Conservation (phyloP, 805 yeast genomes). For the Phaffomyces thermotolerans region DNA sequence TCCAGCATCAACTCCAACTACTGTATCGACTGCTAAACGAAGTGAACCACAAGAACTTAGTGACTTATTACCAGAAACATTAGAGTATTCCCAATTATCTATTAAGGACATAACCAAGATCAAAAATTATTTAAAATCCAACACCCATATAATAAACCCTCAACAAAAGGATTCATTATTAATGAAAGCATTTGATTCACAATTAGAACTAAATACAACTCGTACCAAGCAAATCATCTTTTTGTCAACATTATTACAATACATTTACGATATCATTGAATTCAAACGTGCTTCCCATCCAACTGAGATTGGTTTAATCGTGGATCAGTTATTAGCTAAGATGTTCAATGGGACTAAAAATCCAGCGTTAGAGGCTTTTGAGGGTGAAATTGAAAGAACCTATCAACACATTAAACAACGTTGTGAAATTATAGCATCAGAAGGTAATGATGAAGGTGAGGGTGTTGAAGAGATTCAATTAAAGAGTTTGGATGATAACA, state of each 20-base stretch:
- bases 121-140: slow-evolving; percentile 41
- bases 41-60: slow-evolving; percentile 14
- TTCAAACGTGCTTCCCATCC: slow-evolving; percentile 29
- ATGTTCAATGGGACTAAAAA: slow-evolving; percentile 35
- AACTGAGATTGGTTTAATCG: slow-evolving; percentile 33
- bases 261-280: slow-evolving; percentile 39
- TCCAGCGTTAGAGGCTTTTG: slow-evolving; percentile 65
- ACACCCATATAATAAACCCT: slow-evolving; percentile 66
- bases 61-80: slow-evolving; percentile 15
- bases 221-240: slow-evolving; percentile 62
- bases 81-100: slow-evolving; percentile 51
- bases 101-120: slow-evolving; percentile 40
- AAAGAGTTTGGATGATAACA: slow-evolving; percentile 78
- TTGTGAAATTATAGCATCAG: slow-evolving; percentile 58
- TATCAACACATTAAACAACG: slow-evolving; percentile 67
- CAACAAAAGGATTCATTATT: slow-evolving; percentile 87
- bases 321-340: slow-evolving; percentile 62
- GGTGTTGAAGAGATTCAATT: slow-evolving; percentile 72
- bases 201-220: slow-evolving; percentile 51
- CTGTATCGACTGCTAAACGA: slow-evolving; percentile 6
- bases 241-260: slow-evolving; percentile 76
- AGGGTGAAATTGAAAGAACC: slow-evolving; percentile 68
- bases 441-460: slow-evolving; percentile 39
- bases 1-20: background rate
- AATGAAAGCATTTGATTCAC: slow-evolving; percentile 86